Conservation (phyloP, 305 asterid species). For the Vinca major region DNA sequence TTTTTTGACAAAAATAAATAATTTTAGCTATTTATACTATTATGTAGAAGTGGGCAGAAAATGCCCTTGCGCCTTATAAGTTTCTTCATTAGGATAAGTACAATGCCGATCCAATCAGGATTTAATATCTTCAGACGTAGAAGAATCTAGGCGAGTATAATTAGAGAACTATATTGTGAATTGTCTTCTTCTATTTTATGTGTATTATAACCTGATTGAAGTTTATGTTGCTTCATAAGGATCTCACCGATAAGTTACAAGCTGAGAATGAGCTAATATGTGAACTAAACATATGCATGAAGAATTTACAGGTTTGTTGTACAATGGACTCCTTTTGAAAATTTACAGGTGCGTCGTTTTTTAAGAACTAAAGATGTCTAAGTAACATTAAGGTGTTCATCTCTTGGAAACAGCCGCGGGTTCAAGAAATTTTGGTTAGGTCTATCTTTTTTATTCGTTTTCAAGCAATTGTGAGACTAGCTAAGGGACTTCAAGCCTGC, state of each 20-base stretch:
- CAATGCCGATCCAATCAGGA: not conserved
- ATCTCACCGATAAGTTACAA: not conserved
- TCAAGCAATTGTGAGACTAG: not conserved
- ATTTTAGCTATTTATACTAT: too few relatives aligned
- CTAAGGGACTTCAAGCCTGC: not conserved
- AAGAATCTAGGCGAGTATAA: not conserved
- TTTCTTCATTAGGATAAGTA: not conserved
- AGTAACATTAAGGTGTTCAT: not conserved
- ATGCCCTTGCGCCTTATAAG: not conserved
- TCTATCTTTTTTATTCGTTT: not conserved
- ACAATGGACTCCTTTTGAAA: too few relatives aligned
- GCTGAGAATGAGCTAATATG: not conserved
- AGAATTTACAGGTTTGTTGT: not conserved
- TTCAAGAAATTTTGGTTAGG: not conserved
- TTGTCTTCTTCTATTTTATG: not conserved
- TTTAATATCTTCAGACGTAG: not conserved
- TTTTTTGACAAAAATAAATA: too few relatives aligned
- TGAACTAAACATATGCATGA: not conserved
- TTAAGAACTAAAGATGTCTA: not conserved
- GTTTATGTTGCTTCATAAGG: not conserved
- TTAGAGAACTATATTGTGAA: not conserved
- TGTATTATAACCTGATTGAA: not conserved
- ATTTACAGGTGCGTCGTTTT: not conserved
- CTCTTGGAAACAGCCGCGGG: not conserved
- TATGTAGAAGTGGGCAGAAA: not conserved